Base-by-base conservation (phyloP, 345 rosid genomes). In the Iberis pinnata region DNA sequence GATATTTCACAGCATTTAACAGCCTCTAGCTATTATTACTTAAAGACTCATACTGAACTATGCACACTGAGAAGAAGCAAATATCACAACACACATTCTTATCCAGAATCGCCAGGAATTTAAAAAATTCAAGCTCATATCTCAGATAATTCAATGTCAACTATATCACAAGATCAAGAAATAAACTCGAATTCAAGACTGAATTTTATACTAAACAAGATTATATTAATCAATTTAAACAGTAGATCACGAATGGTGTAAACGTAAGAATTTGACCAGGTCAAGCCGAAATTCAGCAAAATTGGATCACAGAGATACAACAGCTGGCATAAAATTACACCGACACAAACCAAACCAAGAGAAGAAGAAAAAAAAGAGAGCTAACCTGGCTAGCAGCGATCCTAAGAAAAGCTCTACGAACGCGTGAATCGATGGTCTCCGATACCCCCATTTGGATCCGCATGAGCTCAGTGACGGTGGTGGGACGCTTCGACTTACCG, bases 401-500 rank as follows among this genome's bases (percentile, higher is more conserved):
- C 62, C 96, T 77, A 60, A 92, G 71, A 1, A 92, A 78, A 63
- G 98, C 95, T 67, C 88, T 70, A 61, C 98, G 75, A 36, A 92
- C 84, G 48, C 98, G 77, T 0, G 90, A 85, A 77, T 92, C 98
- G 18, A 80, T 78, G 1, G 72, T 43, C 69, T 88, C 97, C 12
- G 93, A 64, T 6, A 88, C 79, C 52, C 80, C 71, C 96, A 92
- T 92, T 78, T 92, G 98, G 29, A 59, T 59, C 79, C 95, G 76
- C 89, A 92, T 85, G 64, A 92, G 73, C 76, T 92, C 95, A 12
- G 95, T 95, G 10, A 92, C 82, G 7, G 95, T 92, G 71, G 81
- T 52, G 19, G 88, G 74, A 46, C 73, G 78, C 73, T 64, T 83
- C 24, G 69, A 15, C 72, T 81, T 87, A 18, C 76, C 86, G 37